phyloP scores from a whole-genome alignment of 805 yeast genomes.

The Myxozyma monticola region DNA sequence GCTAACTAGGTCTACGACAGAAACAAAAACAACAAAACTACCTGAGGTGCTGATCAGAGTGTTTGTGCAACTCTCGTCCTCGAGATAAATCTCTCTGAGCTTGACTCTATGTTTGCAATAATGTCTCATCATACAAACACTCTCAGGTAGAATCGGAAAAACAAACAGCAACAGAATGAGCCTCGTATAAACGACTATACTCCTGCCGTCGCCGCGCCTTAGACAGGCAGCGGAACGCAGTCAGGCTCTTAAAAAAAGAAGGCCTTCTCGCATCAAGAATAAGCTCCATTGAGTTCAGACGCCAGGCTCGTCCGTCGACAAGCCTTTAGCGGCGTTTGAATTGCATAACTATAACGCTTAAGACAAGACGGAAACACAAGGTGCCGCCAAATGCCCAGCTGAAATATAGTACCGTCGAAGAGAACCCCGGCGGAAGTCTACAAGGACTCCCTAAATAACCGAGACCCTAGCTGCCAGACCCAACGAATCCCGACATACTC shows the following conservation, averaged over 20 bases:
- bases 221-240: constrained; percentile 22
- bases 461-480: constrained; percentile 3
- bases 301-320: neutral
- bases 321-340: constrained; percentile 28
- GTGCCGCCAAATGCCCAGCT: neutral
- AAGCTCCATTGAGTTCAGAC: constrained; percentile 42
- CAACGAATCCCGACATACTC: constrained; percentile 13
- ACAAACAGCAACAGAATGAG: constrained; percentile 4
- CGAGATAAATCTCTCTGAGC: constrained; percentile 37
- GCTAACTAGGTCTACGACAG: too few species aligned
- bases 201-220: too few species aligned
- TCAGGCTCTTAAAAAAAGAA: constrained; percentile 20
- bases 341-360: constrained; percentile 38
- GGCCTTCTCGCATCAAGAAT: constrained; percentile 33
- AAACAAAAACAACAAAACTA: too few species aligned
- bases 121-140: constrained; percentile 36
- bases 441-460: constrained; percentile 2
- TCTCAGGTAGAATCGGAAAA: neutral
- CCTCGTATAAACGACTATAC: constrained; percentile 36
- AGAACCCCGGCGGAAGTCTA: constrained; percentile 5
- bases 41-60: too few species aligned
- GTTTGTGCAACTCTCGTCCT: constrained; percentile 23
- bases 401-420: constrained; percentile 16
- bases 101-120: constrained; percentile 40
- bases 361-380: neutral